phyloP scores from a whole-genome alignment of 2,329 filamentous ascomycete genomes.

The Hansfordia pulvinata region DNA sequence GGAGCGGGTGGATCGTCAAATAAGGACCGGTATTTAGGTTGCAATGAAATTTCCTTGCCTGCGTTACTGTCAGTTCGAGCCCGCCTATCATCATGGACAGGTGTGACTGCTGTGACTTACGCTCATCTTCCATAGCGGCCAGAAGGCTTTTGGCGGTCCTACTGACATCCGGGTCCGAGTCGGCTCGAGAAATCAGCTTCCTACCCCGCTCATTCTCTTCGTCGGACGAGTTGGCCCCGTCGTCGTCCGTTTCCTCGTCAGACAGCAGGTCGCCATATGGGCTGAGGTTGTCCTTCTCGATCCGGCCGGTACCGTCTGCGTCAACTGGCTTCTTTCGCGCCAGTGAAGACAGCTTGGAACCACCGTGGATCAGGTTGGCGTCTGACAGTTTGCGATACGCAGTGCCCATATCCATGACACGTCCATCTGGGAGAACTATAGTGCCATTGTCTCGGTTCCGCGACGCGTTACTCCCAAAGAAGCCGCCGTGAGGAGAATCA shows the following conservation, averaged over 20 bases:
- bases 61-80: slow-evolving; percentile 6
- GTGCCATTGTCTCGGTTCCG: slow-evolving; percentile 42
- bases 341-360: slow-evolving; percentile 48
- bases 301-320: slow-evolving; percentile 31
- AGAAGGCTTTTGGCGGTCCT: slow-evolving; percentile 40
- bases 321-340: slow-evolving; percentile 39
- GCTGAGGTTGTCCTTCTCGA: slow-evolving; percentile 54
- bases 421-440: no score
- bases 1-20: slow-evolving; percentile 51
- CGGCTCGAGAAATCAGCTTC: slow-evolving; percentile 36
- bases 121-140: slow-evolving; percentile 65
- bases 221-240: slow-evolving; percentile 37
- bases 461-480: slow-evolving; percentile 24
- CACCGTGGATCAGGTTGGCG: slow-evolving; percentile 50
- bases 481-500: slow-evolving; percentile 27
- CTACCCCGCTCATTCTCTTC: slow-evolving; percentile 53
- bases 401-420: slow-evolving; percentile 56
- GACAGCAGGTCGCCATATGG: slow-evolving; percentile 52
- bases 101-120: slow-evolving; percentile 41
- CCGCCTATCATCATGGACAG: no score
- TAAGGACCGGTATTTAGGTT: slow-evolving; percentile 49
- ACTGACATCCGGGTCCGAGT: slow-evolving; percentile 21
- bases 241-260: slow-evolving; percentile 57
- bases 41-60: slow-evolving; percentile 40
- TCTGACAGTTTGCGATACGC: slow-evolving; percentile 62